A percentile compares a stretch with the other conserved stretches of the same genome.
Conservation (phyloP, 1,139 yeast genomes). For the Blastobotrys serpentis region DNA sequence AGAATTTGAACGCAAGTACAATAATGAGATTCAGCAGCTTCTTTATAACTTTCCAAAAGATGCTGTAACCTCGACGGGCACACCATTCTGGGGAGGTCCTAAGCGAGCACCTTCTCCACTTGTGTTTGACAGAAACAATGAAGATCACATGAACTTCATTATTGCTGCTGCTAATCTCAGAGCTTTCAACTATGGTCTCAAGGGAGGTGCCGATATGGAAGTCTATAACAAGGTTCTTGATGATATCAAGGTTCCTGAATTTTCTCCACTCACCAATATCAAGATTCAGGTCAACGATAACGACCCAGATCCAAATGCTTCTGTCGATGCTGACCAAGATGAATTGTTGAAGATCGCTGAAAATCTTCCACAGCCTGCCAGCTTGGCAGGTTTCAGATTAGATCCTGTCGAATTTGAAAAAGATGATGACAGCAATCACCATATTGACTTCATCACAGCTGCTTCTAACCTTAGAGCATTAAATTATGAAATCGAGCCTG, state of each 20-base stretch:
- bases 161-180: conserved; percentile 88
- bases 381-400: conserved; percentile 84
- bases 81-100: conserved; percentile 97
- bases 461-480: conserved; percentile 95
- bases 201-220: conserved; percentile 46
- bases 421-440: conserved; percentile 95
- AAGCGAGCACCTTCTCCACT: conserved; percentile 93
- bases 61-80: conserved; percentile 86
- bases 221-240: conserved; percentile 51
- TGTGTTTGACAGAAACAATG: conserved; percentile 68
- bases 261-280: conserved; percentile 71
- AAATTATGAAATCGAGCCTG: conserved; percentile 68
- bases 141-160: conserved; percentile 77
- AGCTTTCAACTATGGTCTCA: conserved; percentile 85
- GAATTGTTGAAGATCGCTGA: conserved; percentile 55
- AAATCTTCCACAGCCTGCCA: conserved; percentile 82
- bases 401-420: conserved; percentile 91
- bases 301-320: conserved; percentile 80
- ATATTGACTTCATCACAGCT: conserved; percentile 94
- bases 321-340: conserved; percentile 57
- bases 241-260: conserved; percentile 59
- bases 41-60: conserved; percentile 92
- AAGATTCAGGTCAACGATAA: conserved; percentile 85
- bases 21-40: conserved; percentile 83
- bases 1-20: conserved; percentile 81